Conservation (phyloP, 2,329 filamentous ascomycete species). For the Curvularia sp. region DNA sequence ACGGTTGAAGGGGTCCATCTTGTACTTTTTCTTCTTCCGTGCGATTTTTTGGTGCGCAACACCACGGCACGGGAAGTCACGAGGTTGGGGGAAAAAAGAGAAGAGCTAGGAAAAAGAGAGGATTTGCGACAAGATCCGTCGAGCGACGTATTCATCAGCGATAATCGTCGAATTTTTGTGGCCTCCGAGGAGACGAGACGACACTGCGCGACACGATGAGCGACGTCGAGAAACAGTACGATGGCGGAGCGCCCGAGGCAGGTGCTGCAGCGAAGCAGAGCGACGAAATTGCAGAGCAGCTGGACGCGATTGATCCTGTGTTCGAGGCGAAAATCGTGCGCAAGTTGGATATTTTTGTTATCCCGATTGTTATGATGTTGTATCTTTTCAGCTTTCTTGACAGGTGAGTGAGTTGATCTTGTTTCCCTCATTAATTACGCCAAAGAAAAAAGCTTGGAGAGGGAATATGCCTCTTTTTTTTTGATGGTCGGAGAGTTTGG, state of each 20-base stretch:
- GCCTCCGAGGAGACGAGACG: constrained; percentile 2
- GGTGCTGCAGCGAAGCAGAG: constrained; percentile 20
- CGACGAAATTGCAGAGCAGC: constrained; percentile 35
- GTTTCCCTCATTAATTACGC: too few species aligned
- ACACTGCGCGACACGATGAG: constrained; percentile 31
- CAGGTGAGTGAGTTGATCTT: constrained; percentile 56
- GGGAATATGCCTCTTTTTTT: neutral
- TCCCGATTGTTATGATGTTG: constrained; percentile 71
- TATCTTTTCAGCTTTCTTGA: constrained; percentile 81
- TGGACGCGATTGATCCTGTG: constrained; percentile 48
- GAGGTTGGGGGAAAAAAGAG: neutral
- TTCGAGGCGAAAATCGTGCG: constrained; percentile 64
- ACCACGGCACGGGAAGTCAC: neutral
- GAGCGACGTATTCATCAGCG: too few species aligned
- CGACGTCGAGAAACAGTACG: constrained; percentile 37
- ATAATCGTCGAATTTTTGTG: neutral
- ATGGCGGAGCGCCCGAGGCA: constrained; percentile 17
- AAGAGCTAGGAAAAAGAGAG: neutral
- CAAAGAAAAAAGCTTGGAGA: neutral
- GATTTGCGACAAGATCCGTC: too few species aligned
- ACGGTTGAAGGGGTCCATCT: constrained; percentile 17
- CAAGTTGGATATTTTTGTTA: constrained; percentile 69
- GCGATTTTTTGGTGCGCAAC: neutral
- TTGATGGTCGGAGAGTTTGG: neutral
- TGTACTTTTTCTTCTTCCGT: constrained; percentile 12